Evolutionary conservation across 2,329 filamentous ascomycete species (phyloP).

Genomic region (Pyricularia grisea): DNA sequence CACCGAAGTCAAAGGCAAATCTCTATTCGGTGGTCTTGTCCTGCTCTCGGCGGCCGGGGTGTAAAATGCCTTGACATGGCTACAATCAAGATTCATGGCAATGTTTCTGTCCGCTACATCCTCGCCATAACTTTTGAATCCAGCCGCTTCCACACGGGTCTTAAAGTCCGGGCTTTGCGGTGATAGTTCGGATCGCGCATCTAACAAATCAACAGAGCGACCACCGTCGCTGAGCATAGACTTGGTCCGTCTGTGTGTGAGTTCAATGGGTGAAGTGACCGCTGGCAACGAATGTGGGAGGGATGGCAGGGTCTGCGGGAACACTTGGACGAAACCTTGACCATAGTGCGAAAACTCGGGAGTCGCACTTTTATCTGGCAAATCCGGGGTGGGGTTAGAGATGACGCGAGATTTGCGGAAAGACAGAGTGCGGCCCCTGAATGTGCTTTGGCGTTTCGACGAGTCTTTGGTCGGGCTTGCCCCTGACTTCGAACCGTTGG

Average conservation of each 20-base stretch:
- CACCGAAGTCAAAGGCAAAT: constrained; percentile 5
- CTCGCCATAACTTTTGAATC: constrained; percentile 49
- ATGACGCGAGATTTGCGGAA: constrained; percentile 1
- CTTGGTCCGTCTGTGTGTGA: constrained; percentile 16
- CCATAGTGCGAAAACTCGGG: constrained; percentile 4
- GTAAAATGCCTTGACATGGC: constrained; percentile 26
- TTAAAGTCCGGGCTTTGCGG: constrained; percentile 32
- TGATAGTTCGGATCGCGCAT: constrained; percentile 44
- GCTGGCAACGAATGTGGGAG: neutral
- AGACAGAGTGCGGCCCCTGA: constrained; percentile 1
- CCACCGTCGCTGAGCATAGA: constrained; percentile 22
- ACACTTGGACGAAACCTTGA: constrained; percentile 3
- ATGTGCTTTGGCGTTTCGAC: neutral
- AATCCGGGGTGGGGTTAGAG: neutral
- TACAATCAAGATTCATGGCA: constrained; percentile 24
- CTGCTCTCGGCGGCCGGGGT: constrained; percentile 9
- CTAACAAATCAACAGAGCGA: constrained; percentile 43
- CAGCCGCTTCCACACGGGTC: constrained; percentile 37
- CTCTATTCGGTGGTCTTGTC: constrained; percentile 10
- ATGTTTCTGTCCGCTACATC: constrained; percentile 56
- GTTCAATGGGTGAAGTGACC: neutral
- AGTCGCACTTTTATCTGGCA: neutral
- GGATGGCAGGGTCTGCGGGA: neutral
- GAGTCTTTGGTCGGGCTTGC: neutral
- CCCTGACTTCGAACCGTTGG: constrained; percentile 7